Conservation (phyloP, 306 rosid species). For the Vicia villosa region DNA sequence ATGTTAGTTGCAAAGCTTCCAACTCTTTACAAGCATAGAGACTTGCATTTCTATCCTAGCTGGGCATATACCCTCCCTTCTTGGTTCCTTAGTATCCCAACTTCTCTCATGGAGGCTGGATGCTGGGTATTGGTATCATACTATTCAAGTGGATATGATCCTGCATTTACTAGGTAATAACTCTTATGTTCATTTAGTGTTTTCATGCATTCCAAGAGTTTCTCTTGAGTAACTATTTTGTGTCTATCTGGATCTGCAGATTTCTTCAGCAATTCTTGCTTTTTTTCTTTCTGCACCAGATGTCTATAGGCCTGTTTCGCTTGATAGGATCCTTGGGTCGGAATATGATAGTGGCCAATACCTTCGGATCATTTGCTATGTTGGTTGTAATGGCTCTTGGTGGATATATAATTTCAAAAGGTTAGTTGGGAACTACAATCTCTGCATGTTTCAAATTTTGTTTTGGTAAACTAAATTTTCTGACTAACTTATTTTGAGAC, state of each 20-base stretch:
- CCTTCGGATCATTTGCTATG: conserved; percentile 99
- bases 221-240: conserved; percentile 37
- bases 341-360: conserved; percentile 93
- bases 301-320: conserved; percentile 94
- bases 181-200: conserved; percentile 31
- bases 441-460: conserved; percentile 27
- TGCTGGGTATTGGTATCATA: conserved; percentile 92
- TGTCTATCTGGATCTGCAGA: conserved; percentile 56
- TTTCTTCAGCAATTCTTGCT: conserved; percentile 77
- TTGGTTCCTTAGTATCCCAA: conserved; percentile 85
- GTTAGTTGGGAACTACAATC: conserved; percentile 43
- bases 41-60: conserved; percentile 93
- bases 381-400: conserved; percentile 98
- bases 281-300: conserved; percentile 89
- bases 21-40: conserved; percentile 95
- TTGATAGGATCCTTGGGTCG: conserved; percentile 98
- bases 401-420: conserved; percentile 89
- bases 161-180: conserved; percentile 77
- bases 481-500: conserved; percentile 41
- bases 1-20: conserved; percentile 99
- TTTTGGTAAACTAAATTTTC: conserved; percentile 27
- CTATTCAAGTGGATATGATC: conserved; percentile 91
- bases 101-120: conserved; percentile 90
- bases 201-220: conserved; percentile 31
- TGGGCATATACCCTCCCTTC: conserved; percentile 96